Base-by-base conservation (phyloP, 73 alveolate genomes). In the Symbiodinium pilosum region DNA sequence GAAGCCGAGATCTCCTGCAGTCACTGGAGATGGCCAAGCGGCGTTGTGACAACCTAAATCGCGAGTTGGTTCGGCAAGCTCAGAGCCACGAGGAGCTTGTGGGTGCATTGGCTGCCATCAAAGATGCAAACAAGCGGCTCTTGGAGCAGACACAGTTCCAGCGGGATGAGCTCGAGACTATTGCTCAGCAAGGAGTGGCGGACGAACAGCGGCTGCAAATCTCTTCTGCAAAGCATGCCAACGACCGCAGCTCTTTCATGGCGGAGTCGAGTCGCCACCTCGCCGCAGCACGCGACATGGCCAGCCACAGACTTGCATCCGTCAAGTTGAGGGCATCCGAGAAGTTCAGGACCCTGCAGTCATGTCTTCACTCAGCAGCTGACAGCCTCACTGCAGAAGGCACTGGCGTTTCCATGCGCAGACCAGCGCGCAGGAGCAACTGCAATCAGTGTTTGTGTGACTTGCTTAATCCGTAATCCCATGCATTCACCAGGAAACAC, bases 61-160 rank as follows among this genome's bases (percentile, higher is more conserved):
- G 85, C 77, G 97, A 91, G 52, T 42, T 91, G 88, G 56, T 91
- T 41, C 24, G 97, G n/a, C 97, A 91, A 77, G 97, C 84, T 3
- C 83, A 42, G n/a, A 91, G 81, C 52, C 97, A 91, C 81, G 97
- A 91, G 88, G 97, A 91, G 56, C 56, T 91, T 68, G 52, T 68
- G 54, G 52, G 81, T 3, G 87, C 89, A 30, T 2, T 43, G 52
- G 87, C 87, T 20, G 97, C 97, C 40, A 11, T 91, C 81, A 68
- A 91, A 34, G 97, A 91, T 18, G 81, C 89, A 16, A 91, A 91
- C 43, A 85, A 86, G 41, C 87, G 97, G 39, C 84, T 91, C 51
- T 42, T 91, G 87, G 97, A 91, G 81, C 97, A 91, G 88, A 69
- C 54, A 41, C 97, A 86, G 21, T 8, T 44, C 97, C 81, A 4